These are phyloP conservation scores for Aspergillus cejpii DNA, from an alignment of 2,329 filamentous ascomycete genomes.

Conservation along the genomic window DNA sequence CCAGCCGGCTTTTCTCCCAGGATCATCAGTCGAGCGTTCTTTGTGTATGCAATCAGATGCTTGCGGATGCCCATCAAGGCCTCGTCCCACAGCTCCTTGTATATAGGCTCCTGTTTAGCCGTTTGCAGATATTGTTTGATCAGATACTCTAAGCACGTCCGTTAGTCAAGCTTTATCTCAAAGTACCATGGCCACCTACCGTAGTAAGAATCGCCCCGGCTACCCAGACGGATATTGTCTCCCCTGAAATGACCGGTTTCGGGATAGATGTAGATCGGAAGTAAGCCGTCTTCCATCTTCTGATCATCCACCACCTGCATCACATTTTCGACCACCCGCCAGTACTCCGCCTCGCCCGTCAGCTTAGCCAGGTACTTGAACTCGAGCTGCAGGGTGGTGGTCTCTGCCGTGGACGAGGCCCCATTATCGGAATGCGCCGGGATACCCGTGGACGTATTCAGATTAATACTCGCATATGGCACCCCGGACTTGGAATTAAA, in stretches of 20 bases:
- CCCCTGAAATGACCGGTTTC: conserved; percentile 72
- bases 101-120: conserved; percentile 73
- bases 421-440: conserved; percentile 77
- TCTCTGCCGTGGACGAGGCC: conserved; percentile 88
- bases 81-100: conserved; percentile 90
- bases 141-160: conserved; percentile 62
- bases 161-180: conserved; percentile 7
- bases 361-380: conserved; percentile 95
- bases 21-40: conserved; percentile 73
- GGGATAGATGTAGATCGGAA: conserved; percentile 87
- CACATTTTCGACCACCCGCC: conserved; percentile 84
- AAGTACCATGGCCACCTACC: conserved; percentile 27
- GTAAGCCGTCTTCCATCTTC: conserved; percentile 67
- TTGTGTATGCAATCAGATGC: conserved; percentile 83
- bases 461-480: conserved; percentile 83
- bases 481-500: conserved; percentile 84
- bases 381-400: conserved; percentile 85
- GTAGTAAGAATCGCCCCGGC: conserved; percentile 94
- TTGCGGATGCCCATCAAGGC: conserved; percentile 78
- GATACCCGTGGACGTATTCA: conserved; percentile 69
- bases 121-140: conserved; percentile 98
- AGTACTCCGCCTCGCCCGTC: conserved; percentile 86
- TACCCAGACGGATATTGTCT: conserved; percentile 82
- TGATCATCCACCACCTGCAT: conserved; percentile 88
- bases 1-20: conserved; percentile 79